Evolutionary conservation across 1,139 yeast genomes (phyloP), one percentile per base, ranked within the genome.

Genomic region (Yamadazyma dendronema): DNA sequence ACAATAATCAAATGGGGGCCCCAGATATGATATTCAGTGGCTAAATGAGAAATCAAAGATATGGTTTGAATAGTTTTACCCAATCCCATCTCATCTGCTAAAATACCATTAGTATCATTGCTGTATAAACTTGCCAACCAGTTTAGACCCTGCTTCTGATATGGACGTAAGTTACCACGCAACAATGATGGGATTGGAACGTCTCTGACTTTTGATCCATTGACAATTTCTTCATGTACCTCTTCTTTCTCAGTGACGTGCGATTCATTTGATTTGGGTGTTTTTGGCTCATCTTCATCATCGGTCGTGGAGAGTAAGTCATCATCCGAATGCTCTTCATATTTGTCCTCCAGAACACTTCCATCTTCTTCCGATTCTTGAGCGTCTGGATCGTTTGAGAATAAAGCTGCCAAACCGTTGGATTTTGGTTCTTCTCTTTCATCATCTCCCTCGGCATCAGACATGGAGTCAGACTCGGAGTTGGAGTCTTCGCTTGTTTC

Each of bases 51-150:
- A 23, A 94, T 65, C 31, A 94, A 65, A 0, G 97, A 79, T 38
- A 94, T 94, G 0, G 99, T 92, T 59, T 94, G 99, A 43, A 94
- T 92, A 0, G 99, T 94, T 55, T 88, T 88, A 53, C 99, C 99
- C 35, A 94, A 73, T 40, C 99, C 99, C 99, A 92, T 92, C 59
- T 92, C 99, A 62, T 92, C 99, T 0, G 99, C 99, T 35, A 94
- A 73, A 39, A 94, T 94, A 44, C 99, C 98, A 58, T 92, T 94
- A 5, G 97, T 94, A 42, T 86, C 81, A 54, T 88, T 88, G 55
- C 88, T 87, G 62, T 90, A 92, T 43, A 94, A 67, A 38, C 97
- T 89, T 1, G 97, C 97, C 35, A 94, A 67, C 99, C 98, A 94
- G 50, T 94, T 95, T 32, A 94, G 72, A 40, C 99, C 99, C 57